A percentile compares a stretch with the other conserved stretches of the same genome.
Evolutionary conservation across 2,329 filamentous ascomycete species (phyloP).

Genomic region (Torrubiellomyces zombiae): DNA sequence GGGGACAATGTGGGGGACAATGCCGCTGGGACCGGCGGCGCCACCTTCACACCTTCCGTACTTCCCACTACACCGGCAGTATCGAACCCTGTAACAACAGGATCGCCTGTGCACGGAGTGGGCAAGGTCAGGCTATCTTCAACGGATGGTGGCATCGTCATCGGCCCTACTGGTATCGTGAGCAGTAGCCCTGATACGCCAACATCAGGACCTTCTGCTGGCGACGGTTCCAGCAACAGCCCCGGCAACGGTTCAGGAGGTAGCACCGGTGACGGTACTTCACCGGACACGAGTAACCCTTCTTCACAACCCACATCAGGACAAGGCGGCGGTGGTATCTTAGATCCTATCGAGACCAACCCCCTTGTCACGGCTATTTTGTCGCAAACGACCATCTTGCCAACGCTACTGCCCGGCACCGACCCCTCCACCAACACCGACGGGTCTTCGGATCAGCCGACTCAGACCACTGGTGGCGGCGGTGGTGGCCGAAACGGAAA

Average conservation of each 20-base stretch:
- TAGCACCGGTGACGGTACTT: slow-evolving; percentile 1
- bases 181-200: too few relatives aligned
- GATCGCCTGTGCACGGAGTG: slow-evolving; percentile 1
- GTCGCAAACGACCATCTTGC: too few relatives aligned
- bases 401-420: too few relatives aligned
- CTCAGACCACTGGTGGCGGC: too few relatives aligned
- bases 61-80: background rate
- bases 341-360: slow-evolving; percentile 10
- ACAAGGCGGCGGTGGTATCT: slow-evolving; percentile 5
- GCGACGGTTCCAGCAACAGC: slow-evolving; percentile 3
- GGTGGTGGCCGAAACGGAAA: too few relatives aligned
- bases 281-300: too few relatives aligned
- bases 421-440: too few relatives aligned
- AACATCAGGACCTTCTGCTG: too few relatives aligned
- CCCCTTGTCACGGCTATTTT: too few relatives aligned
- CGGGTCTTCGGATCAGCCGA: too few relatives aligned
- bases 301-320: background rate
- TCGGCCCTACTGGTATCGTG: slow-evolving; percentile 13
- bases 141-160: slow-evolving; percentile 8
- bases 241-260: background rate
- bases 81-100: background rate
- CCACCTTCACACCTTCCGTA: background rate
- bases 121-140: slow-evolving; percentile 2
- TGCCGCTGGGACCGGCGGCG: background rate
- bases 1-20: background rate